These are phyloP conservation scores for Claviceps maximensis DNA, from an alignment of 2,329 filamentous ascomycete genomes.

Conservation along the genomic window DNA sequence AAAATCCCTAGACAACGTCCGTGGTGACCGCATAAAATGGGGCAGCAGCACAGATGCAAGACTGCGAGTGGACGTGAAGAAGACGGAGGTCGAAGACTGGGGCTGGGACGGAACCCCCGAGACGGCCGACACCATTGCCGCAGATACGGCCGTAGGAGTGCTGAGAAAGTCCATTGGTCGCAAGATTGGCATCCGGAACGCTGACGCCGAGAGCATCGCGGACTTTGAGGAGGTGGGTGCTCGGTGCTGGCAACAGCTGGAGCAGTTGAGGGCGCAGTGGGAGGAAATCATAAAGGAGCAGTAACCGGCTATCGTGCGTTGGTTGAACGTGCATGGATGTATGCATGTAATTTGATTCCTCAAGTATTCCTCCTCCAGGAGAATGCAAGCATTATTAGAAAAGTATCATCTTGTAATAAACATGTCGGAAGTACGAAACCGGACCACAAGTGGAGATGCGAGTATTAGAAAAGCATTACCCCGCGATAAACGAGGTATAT, in stretches of 20 bases:
- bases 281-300: slow-evolving; percentile 24
- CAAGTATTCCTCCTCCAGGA: too few species aligned
- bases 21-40: slow-evolving; percentile 60
- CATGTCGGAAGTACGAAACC: too few species aligned
- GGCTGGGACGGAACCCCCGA: slow-evolving; percentile 52
- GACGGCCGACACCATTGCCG: slow-evolving; percentile 26
- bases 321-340: too few species aligned
- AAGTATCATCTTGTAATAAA: too few species aligned
- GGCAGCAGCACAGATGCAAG: slow-evolving; percentile 54
- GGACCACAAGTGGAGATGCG: too few species aligned
- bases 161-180: slow-evolving; percentile 43
- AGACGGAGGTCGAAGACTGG: slow-evolving; percentile 81
- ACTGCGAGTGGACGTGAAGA: slow-evolving; percentile 49
- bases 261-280: slow-evolving; percentile 56
- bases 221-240: slow-evolving; percentile 51
- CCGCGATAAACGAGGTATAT: too few species aligned
- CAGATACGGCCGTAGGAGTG: slow-evolving; percentile 31
- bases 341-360: too few species aligned
- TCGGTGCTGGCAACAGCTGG: slow-evolving; percentile 56
- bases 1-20: slow-evolving; percentile 43
- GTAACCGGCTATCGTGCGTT: too few species aligned
- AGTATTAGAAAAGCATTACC: too few species aligned
- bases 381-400: too few species aligned
- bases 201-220: slow-evolving; percentile 46
- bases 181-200: slow-evolving; percentile 41